Base-by-base conservation (phyloP, 75 land plant genomes). In the Ceratopteris richardii region DNA sequence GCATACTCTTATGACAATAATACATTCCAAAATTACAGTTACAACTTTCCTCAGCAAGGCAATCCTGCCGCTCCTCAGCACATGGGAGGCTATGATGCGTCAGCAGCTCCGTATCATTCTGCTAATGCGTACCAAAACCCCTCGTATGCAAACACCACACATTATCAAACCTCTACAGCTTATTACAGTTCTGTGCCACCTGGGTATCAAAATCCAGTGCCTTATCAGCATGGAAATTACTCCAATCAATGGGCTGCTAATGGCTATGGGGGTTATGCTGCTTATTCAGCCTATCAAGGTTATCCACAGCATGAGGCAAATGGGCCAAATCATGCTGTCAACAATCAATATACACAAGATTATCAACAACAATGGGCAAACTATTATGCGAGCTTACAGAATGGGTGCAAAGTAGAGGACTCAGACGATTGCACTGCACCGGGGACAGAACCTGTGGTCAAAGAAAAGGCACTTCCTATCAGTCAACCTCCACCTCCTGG, bases 81-180 rank as follows among this genome's bases (percentile, higher is more conserved):
- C 60, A 75, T 77, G 57, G 86, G 86, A 59, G 74, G 77, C 59
- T 74, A 68, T 69, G 75, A 72, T 74, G 82, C 75, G 68, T 58
- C 88, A 79, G 85, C 76, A 70, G 77, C 88, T 81, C 71, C 85
- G 72, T 82, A 84, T 76, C 94, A 77, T 77, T 73, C 85, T 72
- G 61, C 69, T 83, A 75, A 81, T 68, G 75, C 83, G 62, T 90
- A 77, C 76, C 90, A 78, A 69, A 83, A 80, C 79, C 43, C 86
- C 63, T 73, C 85, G 54, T 86, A 75, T 76, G 72, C 60, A 51
- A 87, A 78, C 44, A 37, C 86, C 66, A 51, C 88, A 75, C 72
- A 81, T 75, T 87, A 91, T 62, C 77, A 75, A 60, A 73, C 74
- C 74, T 76, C 57, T 18, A 31, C 56, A 25, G 61, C 84, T 82